Evolutionary conservation across 2,329 filamentous ascomycete genomes (phyloP), one percentile per base, ranked within the genome.

Genomic region (Aspergillus neotritici): DNA sequence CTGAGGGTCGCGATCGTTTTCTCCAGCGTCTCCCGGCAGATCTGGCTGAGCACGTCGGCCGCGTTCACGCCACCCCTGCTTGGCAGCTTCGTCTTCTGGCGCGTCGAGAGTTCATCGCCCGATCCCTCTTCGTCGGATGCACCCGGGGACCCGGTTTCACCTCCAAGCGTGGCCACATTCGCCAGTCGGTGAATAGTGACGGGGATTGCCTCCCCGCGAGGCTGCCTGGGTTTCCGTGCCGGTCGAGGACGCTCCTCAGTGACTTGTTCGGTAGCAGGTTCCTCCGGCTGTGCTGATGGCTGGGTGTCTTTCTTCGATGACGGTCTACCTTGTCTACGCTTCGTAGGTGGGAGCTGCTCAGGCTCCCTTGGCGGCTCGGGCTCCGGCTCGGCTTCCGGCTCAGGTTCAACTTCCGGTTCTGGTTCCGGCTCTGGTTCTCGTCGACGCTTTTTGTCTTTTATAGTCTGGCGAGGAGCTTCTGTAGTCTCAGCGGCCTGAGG

Each of bases 21-120:
- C 38, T 74, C 67, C 13, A 77, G 64, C 2, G 69, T 71, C 47
- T 77, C 73, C 44, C 71, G 68, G 41, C 75, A 72, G 40, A 73
- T 60, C 60, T 77, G 66, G 49, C 69, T 56, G 15, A 77, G 67
- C 2, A 77, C 74, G 43, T 78, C 75, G 31, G 73, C 73, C 1
- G 69, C 67, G 41, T 76, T 78, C 43, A 77, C 69, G 14, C 61
- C 68, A n/a, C 61, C 55, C 5, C 67, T 66, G 34, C 49, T 70
- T 53, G 63, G 70, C 47, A 64, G 62, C 57, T 67, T 62, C 9
- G 49, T 51, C 16, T 52, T 66, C 34, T 64, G 54, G 53, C 54
- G 48, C 46, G 60, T 47, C 42, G 65, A 43, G 41, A 58, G 48
- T 56, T 62, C 58, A n/a, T 65, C 57, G 3, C 59, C 43, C 4